phyloP scores from a whole-genome alignment of 2,329 filamentous ascomycete species.

The Rhinocladiella similis region DNA sequence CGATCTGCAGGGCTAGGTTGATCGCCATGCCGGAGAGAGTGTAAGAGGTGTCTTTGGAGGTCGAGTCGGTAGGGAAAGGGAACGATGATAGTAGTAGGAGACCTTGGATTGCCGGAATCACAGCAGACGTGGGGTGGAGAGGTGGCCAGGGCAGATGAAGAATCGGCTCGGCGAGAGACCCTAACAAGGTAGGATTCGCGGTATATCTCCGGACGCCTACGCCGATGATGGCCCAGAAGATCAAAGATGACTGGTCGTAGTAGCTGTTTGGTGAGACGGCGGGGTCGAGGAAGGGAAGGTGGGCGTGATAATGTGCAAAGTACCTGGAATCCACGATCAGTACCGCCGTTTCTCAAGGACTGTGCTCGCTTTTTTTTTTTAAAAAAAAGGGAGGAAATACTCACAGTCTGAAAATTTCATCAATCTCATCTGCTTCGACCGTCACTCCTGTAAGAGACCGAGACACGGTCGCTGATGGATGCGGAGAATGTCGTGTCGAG shows the following conservation, averaged over 20 bases:
- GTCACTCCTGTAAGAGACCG: conserved; percentile 33
- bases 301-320: conserved; percentile 38
- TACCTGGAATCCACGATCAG: conserved; percentile 29
- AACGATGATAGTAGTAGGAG: conserved; percentile 39
- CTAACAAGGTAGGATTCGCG: conserved; percentile 40
- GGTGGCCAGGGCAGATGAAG: conserved; percentile 35
- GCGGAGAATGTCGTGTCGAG: background rate
- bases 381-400: too few species aligned
- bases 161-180: conserved; percentile 35
- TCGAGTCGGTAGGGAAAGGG: conserved; percentile 38
- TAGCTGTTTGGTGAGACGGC: conserved; percentile 69
- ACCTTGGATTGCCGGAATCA: conserved; percentile 38
- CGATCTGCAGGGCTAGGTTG: conserved; percentile 43
- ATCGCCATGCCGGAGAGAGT: conserved; percentile 38
- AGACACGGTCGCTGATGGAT: conserved; percentile 10
- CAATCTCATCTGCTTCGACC: conserved; percentile 36
- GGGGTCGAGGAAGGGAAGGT: conserved; percentile 39
- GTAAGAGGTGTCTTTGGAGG: conserved; percentile 36
- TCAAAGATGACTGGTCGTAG: conserved; percentile 71
- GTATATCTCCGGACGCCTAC: conserved; percentile 37
- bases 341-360: too few species aligned
- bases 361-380: too few species aligned
- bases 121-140: conserved; percentile 31
- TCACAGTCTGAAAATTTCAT: conserved; percentile 39
- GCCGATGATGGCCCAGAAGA: conserved; percentile 72